Evolutionary conservation across 1,284 basidiomycete species (phyloP).

Genomic region (Apiotrichum sp.): DNA sequence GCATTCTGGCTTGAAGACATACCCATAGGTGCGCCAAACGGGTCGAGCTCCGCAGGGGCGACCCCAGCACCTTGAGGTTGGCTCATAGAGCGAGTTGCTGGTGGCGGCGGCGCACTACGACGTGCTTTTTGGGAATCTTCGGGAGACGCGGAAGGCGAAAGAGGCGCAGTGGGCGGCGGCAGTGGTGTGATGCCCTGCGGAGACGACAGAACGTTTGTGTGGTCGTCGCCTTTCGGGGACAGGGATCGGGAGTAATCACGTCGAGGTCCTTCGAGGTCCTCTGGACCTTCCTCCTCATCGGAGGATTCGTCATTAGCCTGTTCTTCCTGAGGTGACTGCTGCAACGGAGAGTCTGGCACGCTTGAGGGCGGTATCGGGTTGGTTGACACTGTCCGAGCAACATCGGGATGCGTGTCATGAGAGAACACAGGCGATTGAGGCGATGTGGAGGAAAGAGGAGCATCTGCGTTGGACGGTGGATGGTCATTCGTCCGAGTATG

Average conservation of each 20-base stretch:
- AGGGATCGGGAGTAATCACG: constrained; percentile 15
- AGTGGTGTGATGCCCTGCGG: neutral
- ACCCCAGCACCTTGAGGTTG: neutral
- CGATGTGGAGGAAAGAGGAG: neutral
- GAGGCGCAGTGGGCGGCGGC: neutral
- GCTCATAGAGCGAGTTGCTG: neutral
- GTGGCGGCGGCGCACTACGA: neutral
- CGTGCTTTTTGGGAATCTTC: too few species aligned
- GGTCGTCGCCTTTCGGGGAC: constrained; percentile 4
- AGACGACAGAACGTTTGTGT: neutral
- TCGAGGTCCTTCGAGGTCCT: constrained; percentile 42
- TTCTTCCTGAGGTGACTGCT: neutral
- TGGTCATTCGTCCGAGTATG: constrained; percentile 42
- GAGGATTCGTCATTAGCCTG: constrained; percentile 14
- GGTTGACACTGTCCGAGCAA: constrained; percentile 32
- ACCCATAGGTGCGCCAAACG: constrained; percentile 1
- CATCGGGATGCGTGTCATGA: constrained; percentile 18
- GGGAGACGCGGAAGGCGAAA: too few species aligned
- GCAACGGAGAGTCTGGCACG: constrained; percentile 21
- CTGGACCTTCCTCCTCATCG: constrained; percentile 45
- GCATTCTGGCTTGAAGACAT: too few species aligned
- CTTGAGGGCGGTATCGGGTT: constrained; percentile 33
- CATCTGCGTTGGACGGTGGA: neutral
- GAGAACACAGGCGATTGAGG: neutral
- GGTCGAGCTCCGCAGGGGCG: neutral